phyloP scores from a whole-genome alignment of 306 rosid species.

The Vachellia pachyceras region DNA sequence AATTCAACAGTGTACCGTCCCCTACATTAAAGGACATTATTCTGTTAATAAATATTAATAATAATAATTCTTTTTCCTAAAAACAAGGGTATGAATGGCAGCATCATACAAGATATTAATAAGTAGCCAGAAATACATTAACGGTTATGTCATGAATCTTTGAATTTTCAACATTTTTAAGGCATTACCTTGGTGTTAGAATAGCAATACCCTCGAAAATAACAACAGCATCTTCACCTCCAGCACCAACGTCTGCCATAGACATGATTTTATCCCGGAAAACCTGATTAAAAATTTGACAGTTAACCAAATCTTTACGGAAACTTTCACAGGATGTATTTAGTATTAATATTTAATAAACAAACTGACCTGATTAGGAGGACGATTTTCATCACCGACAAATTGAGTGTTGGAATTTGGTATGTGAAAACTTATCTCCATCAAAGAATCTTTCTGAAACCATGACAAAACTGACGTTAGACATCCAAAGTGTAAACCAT shows the following conservation, averaged over 20 bases:
- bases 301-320: conserved; percentile 33
- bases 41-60: conserved; percentile 31
- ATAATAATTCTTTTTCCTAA: not conserved
- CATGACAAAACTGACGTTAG: conserved; percentile 25
- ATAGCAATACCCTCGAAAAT: conserved; percentile 98
- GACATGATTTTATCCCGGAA: conserved; percentile 94
- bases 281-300: conserved; percentile 57
- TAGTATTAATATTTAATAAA: conserved; percentile 4
- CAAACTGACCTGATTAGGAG: conserved; percentile 89
- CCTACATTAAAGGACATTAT: conserved; percentile 56
- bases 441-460: conserved; percentile 94
- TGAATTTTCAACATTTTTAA: conserved; percentile 11
- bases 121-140: conserved; percentile 18
- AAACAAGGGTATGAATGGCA: not conserved
- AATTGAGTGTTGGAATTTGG: conserved; percentile 98
- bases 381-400: conserved; percentile 91
- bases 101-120: conserved; percentile 17
- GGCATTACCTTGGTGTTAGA: conserved; percentile 90
- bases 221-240: conserved; percentile 94
- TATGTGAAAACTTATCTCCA: conserved; percentile 96
- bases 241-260: conserved; percentile 95
- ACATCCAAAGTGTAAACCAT: conserved; percentile 21
- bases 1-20: conserved; percentile 97
- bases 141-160: conserved; percentile 4
- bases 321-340: not conserved